Evolutionary conservation across 2,329 filamentous ascomycete genomes (phyloP), one percentile per base, ranked within the genome.

Genomic region (Epicoccum sorghinum): DNA sequence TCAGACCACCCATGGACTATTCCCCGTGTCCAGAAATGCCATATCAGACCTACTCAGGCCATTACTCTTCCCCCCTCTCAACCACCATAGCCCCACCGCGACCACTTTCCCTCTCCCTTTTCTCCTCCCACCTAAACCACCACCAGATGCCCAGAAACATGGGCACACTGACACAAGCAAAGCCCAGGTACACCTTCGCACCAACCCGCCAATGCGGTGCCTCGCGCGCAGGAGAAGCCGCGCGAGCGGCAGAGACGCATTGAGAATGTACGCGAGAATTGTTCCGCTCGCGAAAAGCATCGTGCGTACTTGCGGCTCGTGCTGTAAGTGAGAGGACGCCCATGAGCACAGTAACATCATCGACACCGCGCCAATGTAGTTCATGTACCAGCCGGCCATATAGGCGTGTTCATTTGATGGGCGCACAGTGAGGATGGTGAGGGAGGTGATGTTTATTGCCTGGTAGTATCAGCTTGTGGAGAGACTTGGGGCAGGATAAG

Each of bases 121-220:
- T 55, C 23, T 48, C 52, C 27, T 55, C 52, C 45, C 40, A 29
- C 36, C 52, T 44, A 24, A 48, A 55, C 22, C 27, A 39, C 29
- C 42, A 48, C 54, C 47, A 56, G 10, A 52, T 52, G 5, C 47
- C 51, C 13, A 58, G 12, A 25, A 54, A 58, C 7, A 52, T 43
- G 5, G 24, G 18, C 23, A 33, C 23, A 22, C 24, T 40, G 6
- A 47, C 14, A 33, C 33, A 39, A 3, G 46, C 42, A 27, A 58
- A 52, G 1, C 51, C 55, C 14, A 58, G 42, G 52, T 58, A 58
- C 12, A 58, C n/a, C 43, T 58, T 58, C 7, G 55, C 46, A 2
- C 51, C 51, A 37, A 58, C 55, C 4, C 33, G 36, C 51, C 51
- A 55, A 30, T 55, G 22, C 4, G 51, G 55, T 3, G 51, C 55